Evolutionary conservation across 306 rosid genomes (phyloP).

Genomic region (Astragalus membranaceus): DNA sequence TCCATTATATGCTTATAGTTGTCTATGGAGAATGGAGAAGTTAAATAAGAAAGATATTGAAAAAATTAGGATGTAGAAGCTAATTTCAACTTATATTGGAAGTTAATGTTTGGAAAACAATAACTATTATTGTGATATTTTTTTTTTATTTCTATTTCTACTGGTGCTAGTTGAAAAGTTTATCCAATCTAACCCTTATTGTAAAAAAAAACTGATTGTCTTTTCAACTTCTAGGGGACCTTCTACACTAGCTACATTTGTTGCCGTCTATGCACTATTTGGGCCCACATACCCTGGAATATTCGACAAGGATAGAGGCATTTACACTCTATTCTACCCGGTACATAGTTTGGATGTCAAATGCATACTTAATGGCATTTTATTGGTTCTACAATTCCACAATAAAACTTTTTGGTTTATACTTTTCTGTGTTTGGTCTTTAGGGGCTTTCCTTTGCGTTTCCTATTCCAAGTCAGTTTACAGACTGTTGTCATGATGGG

Average conservation of each 20-base stretch:
- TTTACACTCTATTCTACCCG: constrained; percentile 89
- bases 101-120: neutral
- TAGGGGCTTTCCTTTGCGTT: constrained; percentile 97
- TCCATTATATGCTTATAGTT: neutral
- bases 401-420: neutral
- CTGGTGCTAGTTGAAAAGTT: neutral
- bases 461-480: constrained; percentile 93
- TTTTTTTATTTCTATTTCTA: neutral
- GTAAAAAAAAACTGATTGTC: neutral
- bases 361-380: neutral
- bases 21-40: neutral
- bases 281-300: constrained; percentile 97
- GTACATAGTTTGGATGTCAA: constrained; percentile 40
- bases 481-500: constrained; percentile 75
- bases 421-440: constrained; percentile 17
- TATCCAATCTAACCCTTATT: neutral
- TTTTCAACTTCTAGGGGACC: constrained; percentile 61
- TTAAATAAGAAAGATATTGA: neutral
- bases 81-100: neutral
- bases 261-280: constrained; percentile 89
- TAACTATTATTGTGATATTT: neutral
- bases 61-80: neutral
- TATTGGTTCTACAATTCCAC: neutral
- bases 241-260: constrained; percentile 80
- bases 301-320: constrained; percentile 79